Evolutionary conservation across 345 rosid genomes (phyloP).

Genomic region (Luvunga scandens): DNA sequence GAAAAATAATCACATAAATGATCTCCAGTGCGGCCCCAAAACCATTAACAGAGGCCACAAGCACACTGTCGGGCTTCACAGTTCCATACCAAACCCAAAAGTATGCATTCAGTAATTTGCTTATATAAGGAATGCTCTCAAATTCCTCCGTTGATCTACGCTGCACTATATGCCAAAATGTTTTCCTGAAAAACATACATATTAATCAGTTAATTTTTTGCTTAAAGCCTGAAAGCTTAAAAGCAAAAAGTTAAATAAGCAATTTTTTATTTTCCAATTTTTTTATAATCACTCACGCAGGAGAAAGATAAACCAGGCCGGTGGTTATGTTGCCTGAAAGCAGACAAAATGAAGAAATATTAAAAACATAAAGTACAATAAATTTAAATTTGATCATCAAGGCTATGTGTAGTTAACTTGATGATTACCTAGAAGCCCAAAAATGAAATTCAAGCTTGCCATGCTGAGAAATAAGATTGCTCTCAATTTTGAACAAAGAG

Average conservation of each 20-base stretch:
- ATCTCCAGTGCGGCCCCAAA: conserved; percentile 61
- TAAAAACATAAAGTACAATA: neutral
- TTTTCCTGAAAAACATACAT: conserved; percentile 32
- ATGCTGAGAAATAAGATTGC: conserved; percentile 10
- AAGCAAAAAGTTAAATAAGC: neutral
- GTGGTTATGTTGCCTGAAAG: conserved; percentile 74
- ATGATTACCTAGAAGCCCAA: conserved; percentile 43
- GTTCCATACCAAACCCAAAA: conserved; percentile 77
- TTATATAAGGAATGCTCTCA: conserved; percentile 64
- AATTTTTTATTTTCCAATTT: no score
- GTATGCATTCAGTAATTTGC: conserved; percentile 58
- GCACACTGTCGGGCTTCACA: conserved; percentile 58
- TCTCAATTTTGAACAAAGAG: neutral
- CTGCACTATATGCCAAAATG: conserved; percentile 68
- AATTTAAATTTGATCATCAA: neutral
- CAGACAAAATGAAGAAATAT: neutral
- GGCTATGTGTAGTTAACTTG: neutral
- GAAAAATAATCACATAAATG: conserved; percentile 51
- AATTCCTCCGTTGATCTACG: conserved; percentile 73
- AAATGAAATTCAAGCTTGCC: conserved; percentile 21
- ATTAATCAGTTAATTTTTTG: neutral
- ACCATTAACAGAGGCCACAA: conserved; percentile 78
- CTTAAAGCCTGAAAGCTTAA: no score
- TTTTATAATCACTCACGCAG: conserved; percentile 42
- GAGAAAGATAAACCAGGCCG: conserved; percentile 68